A percentile compares a stretch with the other conserved stretches of the same genome.
phyloP scores from a whole-genome alignment of 2,329 filamentous ascomycete genomes.

The Aureobasidium sp. region DNA sequence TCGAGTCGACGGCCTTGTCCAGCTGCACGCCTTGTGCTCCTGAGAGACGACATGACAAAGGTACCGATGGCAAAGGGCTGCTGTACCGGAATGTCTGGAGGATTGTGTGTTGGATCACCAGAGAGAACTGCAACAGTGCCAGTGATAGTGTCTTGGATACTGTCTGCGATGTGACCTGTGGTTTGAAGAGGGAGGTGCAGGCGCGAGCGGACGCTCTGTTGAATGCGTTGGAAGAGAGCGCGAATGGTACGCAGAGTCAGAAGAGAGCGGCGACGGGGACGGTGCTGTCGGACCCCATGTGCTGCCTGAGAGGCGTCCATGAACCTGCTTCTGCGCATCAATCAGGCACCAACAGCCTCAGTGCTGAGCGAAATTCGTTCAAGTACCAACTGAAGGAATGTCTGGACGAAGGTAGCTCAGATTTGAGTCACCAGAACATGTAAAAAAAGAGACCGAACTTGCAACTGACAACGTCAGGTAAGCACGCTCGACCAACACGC shows the following conservation, averaged over 20 bases:
- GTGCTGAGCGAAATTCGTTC: background rate
- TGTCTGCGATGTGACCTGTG: background rate
- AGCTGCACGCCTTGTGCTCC: background rate
- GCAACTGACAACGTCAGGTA: background rate
- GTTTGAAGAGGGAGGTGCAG: background rate
- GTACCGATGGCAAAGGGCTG: background rate
- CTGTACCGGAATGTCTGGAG: background rate
- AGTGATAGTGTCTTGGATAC: background rate
- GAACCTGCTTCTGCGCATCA: background rate
- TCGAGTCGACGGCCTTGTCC: background rate
- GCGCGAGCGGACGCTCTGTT: background rate
- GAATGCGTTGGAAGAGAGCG: background rate
- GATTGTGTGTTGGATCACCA: background rate
- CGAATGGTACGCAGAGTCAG: background rate
- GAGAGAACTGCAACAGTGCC: background rate
- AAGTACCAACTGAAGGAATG: background rate
- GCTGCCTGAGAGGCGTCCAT: background rate
- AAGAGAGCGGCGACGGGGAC: background rate
- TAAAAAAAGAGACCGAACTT: background rate
- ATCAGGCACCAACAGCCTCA: background rate
- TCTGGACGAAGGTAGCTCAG: background rate
- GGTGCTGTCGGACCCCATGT: background rate
- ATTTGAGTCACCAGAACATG: background rate
- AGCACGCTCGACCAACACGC: background rate
- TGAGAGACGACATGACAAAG: conserved; percentile 1